Base-by-base conservation (phyloP, 83 land plant species). In the Diphasiastrum complanatum region DNA sequence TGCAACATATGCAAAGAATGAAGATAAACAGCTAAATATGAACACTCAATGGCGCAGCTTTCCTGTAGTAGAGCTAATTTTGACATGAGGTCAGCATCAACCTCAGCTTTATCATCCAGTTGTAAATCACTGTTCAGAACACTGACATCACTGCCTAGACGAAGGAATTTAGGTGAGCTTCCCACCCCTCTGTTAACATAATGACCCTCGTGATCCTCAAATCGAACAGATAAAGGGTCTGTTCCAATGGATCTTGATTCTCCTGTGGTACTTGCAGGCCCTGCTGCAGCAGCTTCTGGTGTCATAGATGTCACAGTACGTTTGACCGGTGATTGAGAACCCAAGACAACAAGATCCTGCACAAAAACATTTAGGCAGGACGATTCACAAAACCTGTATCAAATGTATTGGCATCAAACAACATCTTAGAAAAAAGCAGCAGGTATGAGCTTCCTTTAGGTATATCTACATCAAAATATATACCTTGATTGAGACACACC, bases 91-190 rank as follows among this genome's bases (percentile, higher is more conserved):
- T 70, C 57, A 50, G 40, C 26, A 52, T 16, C 25, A n/a, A 86
- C 97, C 97, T 86, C 81, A 28, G 77, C 46, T 56, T 77, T 83
- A 33, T 72, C 61, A 49, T 81, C 84, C 70, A 81, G 61, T 51
- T 79, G 80, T 20, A 79, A 68, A 56, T 84, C 79, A 12, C 61
- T 48, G 52, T 47, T 49, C 16, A 69, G 52, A 27, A 82, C 74
- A 29, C 74, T 50, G 32, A 45, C 45, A 37, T 84, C 69, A 75
- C 87, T 84, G 35, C 72, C 76, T 34, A 85, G 73, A 62, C 18
- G 63, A 34, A 60, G 51, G 18, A 48, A 24, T 24, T 48, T 48
- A 18, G 51, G 51, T 6, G 51, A 48, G 63, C 36, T 60, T 5
- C 51, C 51, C 6, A 18, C 51, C 6, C 51, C 23, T 18, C 51